Percentiles rank a stretch among this genome's conserved stretches.
Conservation (phyloP, 148 eudicot species). For the Diospyros lotus region DNA sequence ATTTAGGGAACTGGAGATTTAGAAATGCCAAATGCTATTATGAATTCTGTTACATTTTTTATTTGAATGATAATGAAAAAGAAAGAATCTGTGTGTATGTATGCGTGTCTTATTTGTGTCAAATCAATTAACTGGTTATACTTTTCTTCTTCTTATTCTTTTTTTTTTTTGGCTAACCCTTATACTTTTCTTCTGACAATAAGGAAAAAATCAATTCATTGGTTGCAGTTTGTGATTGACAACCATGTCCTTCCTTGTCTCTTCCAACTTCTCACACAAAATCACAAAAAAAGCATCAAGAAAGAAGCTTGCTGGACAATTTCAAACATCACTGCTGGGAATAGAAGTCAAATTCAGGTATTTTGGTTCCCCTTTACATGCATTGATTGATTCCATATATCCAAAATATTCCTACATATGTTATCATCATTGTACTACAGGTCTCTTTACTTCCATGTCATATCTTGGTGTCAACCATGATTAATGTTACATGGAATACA, state of each 20-base stretch:
- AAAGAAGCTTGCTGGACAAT: constrained; percentile 93
- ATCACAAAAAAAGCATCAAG: constrained; percentile 70
- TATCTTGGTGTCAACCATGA: no score
- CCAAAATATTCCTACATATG: no score
- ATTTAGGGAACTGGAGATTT: background rate
- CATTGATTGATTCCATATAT: no score
- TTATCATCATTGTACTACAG: no score
- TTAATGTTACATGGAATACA: no score
- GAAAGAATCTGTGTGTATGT: background rate
- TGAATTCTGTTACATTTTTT: background rate
- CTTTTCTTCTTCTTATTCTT: background rate
- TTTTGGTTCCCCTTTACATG: background rate
- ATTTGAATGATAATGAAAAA: background rate
- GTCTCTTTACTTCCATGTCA: no score
- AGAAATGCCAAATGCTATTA: background rate
- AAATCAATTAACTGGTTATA: background rate
- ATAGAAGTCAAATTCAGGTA: constrained; percentile 76
- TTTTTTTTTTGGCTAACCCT: no score
- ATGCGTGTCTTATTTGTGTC: background rate
- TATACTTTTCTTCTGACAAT: background rate
- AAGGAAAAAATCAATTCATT: background rate
- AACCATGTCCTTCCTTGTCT: constrained; percentile 68
- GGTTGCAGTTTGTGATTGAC: constrained; percentile 65
- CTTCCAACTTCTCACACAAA: constrained; percentile 53
- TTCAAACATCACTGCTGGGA: constrained; percentile 84